phyloP scores from a whole-genome alignment of 1,139 yeast species.

The Yamadazyma epiphylla region DNA sequence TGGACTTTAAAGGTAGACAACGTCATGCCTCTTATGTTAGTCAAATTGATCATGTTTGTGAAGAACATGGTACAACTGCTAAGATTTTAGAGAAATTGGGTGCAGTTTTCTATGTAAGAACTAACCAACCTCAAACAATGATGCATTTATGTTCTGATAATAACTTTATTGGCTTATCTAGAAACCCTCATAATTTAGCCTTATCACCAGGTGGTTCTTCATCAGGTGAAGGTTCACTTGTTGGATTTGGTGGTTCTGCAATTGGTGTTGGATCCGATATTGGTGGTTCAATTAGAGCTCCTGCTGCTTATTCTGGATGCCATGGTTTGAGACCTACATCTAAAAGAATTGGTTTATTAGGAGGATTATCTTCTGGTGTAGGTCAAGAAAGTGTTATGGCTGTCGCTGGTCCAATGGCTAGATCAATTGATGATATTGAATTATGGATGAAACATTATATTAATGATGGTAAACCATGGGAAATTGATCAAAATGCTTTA shows the following conservation, averaged over 20 bases:
- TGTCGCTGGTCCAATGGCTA: conserved; percentile 61
- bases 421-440: conserved; percentile 60
- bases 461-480: conserved; percentile 69
- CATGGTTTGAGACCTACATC: conserved; percentile 69
- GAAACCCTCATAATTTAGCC: conserved; percentile 37
- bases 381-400: conserved; percentile 60
- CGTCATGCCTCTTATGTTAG: conserved; percentile 66
- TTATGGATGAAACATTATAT: conserved; percentile 56
- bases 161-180: conserved; percentile 35
- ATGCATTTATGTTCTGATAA: conserved; percentile 47
- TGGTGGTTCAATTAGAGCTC: conserved; percentile 76
- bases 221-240: conserved; percentile 73
- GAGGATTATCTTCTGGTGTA: conserved; percentile 51
- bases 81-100: conserved; percentile 58
- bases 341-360: conserved; percentile 50
- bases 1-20: conserved; percentile 51
- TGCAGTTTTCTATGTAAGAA: conserved; percentile 55
- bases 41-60: conserved; percentile 45
- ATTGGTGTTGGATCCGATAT: conserved; percentile 75
- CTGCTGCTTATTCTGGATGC: conserved; percentile 68
- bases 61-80: conserved; percentile 47
- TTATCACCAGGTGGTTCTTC: conserved; percentile 61
- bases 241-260: conserved; percentile 61
- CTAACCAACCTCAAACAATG: conserved; percentile 45
- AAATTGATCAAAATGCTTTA: conserved; percentile 49